These are phyloP conservation scores for Didymosphaeria variabile DNA, from an alignment of 2,329 filamentous ascomycete species.

Conservation along the genomic window DNA sequence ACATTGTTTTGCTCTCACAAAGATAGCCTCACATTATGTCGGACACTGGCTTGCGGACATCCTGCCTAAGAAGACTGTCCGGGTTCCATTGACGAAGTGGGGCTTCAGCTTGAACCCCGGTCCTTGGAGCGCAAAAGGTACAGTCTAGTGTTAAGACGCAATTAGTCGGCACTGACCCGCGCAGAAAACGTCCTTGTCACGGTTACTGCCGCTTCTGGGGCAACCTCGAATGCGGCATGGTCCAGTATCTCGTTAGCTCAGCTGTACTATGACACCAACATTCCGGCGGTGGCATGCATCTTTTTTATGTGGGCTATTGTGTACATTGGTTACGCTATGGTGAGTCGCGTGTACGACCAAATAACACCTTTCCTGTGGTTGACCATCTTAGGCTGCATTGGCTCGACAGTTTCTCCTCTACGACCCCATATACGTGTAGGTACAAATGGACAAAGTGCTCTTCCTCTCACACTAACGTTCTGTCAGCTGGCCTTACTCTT, in stretches of 20 bases:
- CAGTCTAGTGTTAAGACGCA: neutral
- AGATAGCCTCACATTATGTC: slow-evolving; percentile 61
- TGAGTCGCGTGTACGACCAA: neutral
- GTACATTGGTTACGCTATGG: slow-evolving; percentile 66
- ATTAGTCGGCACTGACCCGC: neutral
- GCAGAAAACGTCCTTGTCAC: slow-evolving; percentile 64
- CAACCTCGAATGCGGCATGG: slow-evolving; percentile 50
- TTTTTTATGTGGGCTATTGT: slow-evolving; percentile 70
- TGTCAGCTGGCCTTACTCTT: slow-evolving; percentile 58
- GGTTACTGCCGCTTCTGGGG: slow-evolving; percentile 51
- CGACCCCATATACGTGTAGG: slow-evolving; percentile 60
- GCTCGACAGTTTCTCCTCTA: slow-evolving; percentile 66
- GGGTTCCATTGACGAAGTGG: slow-evolving; percentile 58
- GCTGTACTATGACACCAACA: slow-evolving; percentile 63
- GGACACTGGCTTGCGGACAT: slow-evolving; percentile 63
- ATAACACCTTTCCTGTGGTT: neutral
- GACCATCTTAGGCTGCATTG: slow-evolving; percentile 56
- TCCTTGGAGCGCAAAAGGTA: slow-evolving; percentile 64
- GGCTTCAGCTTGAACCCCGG: slow-evolving; percentile 65
- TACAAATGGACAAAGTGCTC: neutral
- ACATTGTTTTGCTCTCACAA: neutral
- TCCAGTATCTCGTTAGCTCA: slow-evolving; percentile 64
- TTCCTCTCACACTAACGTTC: slow-evolving; percentile 32
- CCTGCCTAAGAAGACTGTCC: slow-evolving; percentile 59
- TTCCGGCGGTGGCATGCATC: slow-evolving; percentile 64